Evolutionary conservation across 2,329 filamentous ascomycete species (phyloP).

Genomic region (Claviceps monticola): DNA sequence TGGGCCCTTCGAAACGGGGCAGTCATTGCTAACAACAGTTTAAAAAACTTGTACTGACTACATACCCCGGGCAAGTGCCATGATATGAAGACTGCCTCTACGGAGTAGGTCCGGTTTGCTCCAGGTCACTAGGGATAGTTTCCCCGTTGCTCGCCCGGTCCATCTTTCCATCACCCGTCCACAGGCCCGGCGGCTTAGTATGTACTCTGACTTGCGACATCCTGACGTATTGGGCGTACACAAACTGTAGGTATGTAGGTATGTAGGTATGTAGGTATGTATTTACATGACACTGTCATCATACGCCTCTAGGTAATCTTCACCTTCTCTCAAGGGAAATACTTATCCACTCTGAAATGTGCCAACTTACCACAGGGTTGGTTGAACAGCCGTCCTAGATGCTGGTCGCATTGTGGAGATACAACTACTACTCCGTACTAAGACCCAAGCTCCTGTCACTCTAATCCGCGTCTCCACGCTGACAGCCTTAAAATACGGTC

Average conservation of each 20-base stretch:
- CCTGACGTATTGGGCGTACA: not conserved
- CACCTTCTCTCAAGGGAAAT: not conserved
- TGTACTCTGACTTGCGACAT: not conserved
- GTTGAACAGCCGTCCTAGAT: not conserved
- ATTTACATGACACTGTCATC: not conserved
- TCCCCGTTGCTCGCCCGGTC: slow-evolving; percentile 3
- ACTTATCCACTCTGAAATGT: slow-evolving; percentile 3
- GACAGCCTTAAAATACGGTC: not conserved
- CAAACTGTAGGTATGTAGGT: not conserved
- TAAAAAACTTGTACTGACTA: not conserved
- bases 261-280: not conserved
- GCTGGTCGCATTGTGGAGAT: slow-evolving; percentile 1
- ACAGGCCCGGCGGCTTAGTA: not conserved
- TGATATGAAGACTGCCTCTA: not conserved
- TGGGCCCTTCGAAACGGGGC: not conserved
- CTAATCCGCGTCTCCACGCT: not conserved
- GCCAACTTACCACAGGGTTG: not conserved
- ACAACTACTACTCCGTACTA: not conserved
- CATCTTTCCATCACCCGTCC: not conserved
- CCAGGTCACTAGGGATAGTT: slow-evolving; percentile 2
- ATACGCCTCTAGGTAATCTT: not conserved
- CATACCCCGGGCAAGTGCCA: slow-evolving; percentile 1
- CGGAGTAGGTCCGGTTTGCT: not conserved
- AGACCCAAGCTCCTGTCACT: not conserved
- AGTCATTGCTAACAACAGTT: not conserved